These are phyloP conservation scores for Coffea eugenioides DNA, from an alignment of 257 asterid species.

Conservation along the genomic window DNA sequence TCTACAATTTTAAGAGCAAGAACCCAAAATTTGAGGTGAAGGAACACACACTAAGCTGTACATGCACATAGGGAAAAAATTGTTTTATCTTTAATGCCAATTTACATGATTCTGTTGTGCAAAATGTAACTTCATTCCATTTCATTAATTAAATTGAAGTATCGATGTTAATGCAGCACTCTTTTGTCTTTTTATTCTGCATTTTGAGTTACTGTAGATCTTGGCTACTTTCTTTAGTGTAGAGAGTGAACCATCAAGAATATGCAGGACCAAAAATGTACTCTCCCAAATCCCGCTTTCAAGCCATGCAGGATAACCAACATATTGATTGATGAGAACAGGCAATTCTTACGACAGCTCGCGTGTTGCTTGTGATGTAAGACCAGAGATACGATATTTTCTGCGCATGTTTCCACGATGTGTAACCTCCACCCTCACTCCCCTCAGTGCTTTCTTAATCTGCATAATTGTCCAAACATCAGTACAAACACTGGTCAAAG, in stretches of 20 bases:
- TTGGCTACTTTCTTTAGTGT: not conserved
- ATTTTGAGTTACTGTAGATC: not conserved
- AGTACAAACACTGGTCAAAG: not conserved
- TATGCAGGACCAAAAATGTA: not conserved
- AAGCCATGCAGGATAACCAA: not conserved
- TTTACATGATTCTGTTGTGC: not conserved
- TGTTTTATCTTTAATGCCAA: not conserved
- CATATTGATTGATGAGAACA: not conserved
- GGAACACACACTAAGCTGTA: not conserved
- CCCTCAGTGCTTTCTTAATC: constrained; percentile 94
- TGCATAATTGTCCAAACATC: constrained; percentile 24
- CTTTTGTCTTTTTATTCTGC: too few species aligned
- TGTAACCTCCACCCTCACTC: constrained; percentile 95
- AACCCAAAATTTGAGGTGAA: not conserved
- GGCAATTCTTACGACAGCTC: constrained; percentile 67
- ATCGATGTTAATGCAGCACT: not conserved
- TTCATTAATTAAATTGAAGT: not conserved
- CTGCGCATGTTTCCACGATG: constrained; percentile 97
- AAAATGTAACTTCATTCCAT: not conserved
- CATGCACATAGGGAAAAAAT: not conserved
- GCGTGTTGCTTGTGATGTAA: constrained; percentile 90
- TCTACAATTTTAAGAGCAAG: not conserved
- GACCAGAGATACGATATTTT: constrained; percentile 84
- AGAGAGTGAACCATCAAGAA: not conserved
- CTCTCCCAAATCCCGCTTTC: not conserved